Evolutionary conservation across 1,139 yeast species (phyloP), one percentile per base, ranked within the genome.

Genomic region (Sugiyamaella japonica): DNA sequence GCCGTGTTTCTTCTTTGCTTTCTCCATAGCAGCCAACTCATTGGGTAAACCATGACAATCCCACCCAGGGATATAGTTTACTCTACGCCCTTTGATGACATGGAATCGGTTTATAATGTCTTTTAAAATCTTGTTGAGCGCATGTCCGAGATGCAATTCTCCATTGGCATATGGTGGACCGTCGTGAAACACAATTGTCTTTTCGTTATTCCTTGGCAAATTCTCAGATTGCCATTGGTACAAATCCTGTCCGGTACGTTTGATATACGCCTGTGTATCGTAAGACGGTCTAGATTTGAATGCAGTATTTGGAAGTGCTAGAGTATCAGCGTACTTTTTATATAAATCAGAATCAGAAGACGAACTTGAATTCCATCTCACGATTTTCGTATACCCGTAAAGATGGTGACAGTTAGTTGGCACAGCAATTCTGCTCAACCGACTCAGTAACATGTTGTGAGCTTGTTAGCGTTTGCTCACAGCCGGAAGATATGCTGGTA

Each of bases 91-190:
- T 44, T 76, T 71, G 48, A 86, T 70, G 41, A 91, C 73, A 65
- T 89, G 84, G 63, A 76, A 85, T 52, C 99, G 75, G 60, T 83
- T 83, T 53, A 91, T 82, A 52, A 93, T 83, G 70, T 93, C 99
- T 69, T 93, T 93, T 54, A 89, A 71, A 23, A 90, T 81, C 66
- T 93, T 93, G 72, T 93, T 93, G 65, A 93, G 72, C 0, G 98
- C 91, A 71, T 93, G 99, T 1, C 99, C 99, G 58, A 91, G 71
- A 68, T 93, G 99, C 25, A 93, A 74, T 59, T 86, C 89, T 3
- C 98, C 99, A 67, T 93, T 93, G 10, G 99, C 98, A 71, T 91
- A 93, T 0, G 99, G 99, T 0, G 99, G 99, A 0, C 99, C 99
- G 71, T 93, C 99, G 63, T 91, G 98, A 3, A 93, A 74, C 1